Conservation (phyloP, 2,329 filamentous ascomycete species). For the Talaromyces sp. region DNA sequence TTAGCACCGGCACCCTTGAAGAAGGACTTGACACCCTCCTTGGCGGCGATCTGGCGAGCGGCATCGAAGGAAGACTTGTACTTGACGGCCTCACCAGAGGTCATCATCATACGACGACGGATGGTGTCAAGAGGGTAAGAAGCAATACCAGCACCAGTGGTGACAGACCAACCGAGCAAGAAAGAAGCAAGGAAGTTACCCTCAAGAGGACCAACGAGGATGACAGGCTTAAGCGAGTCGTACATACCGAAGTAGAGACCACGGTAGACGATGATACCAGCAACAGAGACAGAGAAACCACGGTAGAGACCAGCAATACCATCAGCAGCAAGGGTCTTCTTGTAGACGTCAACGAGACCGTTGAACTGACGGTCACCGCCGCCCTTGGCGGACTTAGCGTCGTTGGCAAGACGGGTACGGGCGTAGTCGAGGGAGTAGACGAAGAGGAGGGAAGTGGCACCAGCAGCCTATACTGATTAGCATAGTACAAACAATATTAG, state of each 20-base stretch:
- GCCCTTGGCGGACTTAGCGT: slow-evolving; percentile 94
- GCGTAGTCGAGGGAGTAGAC: slow-evolving; percentile 99
- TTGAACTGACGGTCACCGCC: slow-evolving; percentile 99
- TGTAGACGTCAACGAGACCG: slow-evolving; percentile 98
- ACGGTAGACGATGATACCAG: slow-evolving; percentile 99
- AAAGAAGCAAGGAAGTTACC: slow-evolving; percentile 99
- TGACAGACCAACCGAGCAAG: slow-evolving; percentile 97
- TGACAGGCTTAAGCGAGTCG: slow-evolving; percentile 99
- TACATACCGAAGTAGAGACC: slow-evolving; percentile 99
- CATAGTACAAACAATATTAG: neutral
- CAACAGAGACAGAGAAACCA: slow-evolving; percentile 99
- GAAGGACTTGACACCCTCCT: slow-evolving; percentile 95
- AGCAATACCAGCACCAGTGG: slow-evolving; percentile 99
- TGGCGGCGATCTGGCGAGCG: slow-evolving; percentile 91
- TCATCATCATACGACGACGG: slow-evolving; percentile 99
- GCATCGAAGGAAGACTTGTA: slow-evolving; percentile 97
- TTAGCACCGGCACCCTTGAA: slow-evolving; percentile 99
- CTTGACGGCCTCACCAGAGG: slow-evolving; percentile 94
- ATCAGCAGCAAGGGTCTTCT: slow-evolving; percentile 98
- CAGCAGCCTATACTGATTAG: slow-evolving; percentile 64
- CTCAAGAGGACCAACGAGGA: slow-evolving; percentile 85
- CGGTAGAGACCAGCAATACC: slow-evolving; percentile 99
- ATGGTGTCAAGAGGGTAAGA: slow-evolving; percentile 99
- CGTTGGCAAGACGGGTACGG: slow-evolving; percentile 99
- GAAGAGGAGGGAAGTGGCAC: slow-evolving; percentile 99